Evolutionary conservation across 164 flowering plant genomes (phyloP).

Genomic region (Tinospora cordifolia): DNA sequence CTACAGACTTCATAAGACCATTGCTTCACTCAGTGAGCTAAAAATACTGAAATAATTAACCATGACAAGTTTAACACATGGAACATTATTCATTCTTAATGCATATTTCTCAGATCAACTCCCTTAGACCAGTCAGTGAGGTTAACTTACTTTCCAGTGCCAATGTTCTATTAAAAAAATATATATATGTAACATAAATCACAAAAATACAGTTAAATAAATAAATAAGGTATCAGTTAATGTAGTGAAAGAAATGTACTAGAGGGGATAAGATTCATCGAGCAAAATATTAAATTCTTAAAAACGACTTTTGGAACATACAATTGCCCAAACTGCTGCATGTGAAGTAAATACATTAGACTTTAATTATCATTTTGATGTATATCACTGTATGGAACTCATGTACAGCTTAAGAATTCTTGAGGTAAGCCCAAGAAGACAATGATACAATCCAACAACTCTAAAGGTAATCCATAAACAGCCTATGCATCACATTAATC

Average conservation of each 20-base stretch:
- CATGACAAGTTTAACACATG: not conserved
- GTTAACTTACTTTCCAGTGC: not conserved
- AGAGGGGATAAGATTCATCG: not conserved
- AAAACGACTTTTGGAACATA: not conserved
- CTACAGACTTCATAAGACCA: constrained; percentile 93
- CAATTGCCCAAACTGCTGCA: not conserved
- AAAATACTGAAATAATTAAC: constrained; percentile 9
- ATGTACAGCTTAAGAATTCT: too few relatives aligned
- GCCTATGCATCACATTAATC: too few relatives aligned
- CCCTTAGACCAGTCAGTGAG: not conserved
- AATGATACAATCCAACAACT: not conserved
- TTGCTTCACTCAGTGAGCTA: constrained; percentile 48
- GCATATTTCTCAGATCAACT: not conserved
- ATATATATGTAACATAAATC: too few relatives aligned
- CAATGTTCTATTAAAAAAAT: not conserved
- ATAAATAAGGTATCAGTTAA: not conserved
- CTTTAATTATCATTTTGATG: not conserved
- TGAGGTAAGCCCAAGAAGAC: too few relatives aligned
- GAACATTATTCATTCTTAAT: not conserved
- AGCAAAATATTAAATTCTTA: not conserved
- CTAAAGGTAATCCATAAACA: not conserved
- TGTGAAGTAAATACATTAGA: not conserved
- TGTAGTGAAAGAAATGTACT: not conserved
- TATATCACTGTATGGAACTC: not conserved
- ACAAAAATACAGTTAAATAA: not conserved